Evolutionary conservation across 2,329 filamentous ascomycete species (phyloP), one percentile per base, ranked within the genome.

Genomic region (Colletotrichum karsti): DNA sequence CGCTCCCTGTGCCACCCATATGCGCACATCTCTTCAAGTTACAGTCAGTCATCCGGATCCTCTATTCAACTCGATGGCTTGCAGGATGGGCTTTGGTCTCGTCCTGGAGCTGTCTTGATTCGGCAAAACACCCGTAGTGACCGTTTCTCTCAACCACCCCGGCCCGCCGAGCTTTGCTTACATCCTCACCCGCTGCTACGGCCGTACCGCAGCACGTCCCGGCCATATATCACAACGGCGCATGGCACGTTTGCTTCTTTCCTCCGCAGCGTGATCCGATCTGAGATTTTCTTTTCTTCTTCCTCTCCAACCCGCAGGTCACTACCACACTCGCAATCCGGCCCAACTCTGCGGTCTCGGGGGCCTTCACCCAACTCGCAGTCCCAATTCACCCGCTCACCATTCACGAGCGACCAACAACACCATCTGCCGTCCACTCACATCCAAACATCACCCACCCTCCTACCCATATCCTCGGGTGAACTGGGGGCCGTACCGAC

Each of bases 131-230:
- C 56, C 48, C 63, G 37, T 46, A 54, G 20, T 12, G 39, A 22
- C 33, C 63, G 13, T 20, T 18, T 6, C 51, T 26, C 33, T n/a
- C n/a, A n/a, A n/a, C 50, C 62, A 60, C 41, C 33, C n/a, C 50
- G 46, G 33, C 12, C 22, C 30, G 26, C 39, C 24, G 26, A 22
- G 33, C 48, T 53, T 53, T 15, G 50, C 48, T 20, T n/a, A 18
- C 20, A n/a, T 42, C 28, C 20, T 58, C 48, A 26, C 33, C 50
- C 51, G 35, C n/a, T 22, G 18, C 48, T 67, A 63, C 64, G 64
- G 64, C 64, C 64, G 64, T 63, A 67, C 15, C 50, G 51, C n/a
- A n/a, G n/a, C n/a, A n/a, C n/a, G 33, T 63, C 22, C 20, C 30
- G 41, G 18, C n/a, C n/a, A 28, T 8, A n/a, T 41, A 26, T 30